Base-by-base conservation (phyloP, 164 flowering plant genomes). In the Hamamelis virginiana region DNA sequence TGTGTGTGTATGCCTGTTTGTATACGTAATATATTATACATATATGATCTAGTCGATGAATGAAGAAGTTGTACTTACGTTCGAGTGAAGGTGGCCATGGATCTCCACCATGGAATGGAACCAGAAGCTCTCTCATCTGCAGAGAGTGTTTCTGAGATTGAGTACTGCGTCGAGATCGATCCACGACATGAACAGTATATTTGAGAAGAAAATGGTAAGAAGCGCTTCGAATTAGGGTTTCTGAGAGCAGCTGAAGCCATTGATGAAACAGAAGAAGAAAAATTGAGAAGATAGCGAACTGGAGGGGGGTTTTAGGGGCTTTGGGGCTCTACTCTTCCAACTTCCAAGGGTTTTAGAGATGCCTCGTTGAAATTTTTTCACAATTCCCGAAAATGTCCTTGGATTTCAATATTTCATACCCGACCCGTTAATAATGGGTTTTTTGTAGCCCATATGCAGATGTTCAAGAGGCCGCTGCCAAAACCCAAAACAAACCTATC, bases 41-140 rank as follows among this genome's bases (percentile, higher is more conserved):
- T 10, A 25, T 14, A 25, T 27, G 13, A 12, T 12, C 33, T 25
- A 47, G 60, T 16, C 5, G 33, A 63, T 18, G n/a, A 14, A 62
- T 50, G 23, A 23, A 62, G 59, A 0, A 5, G 9, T 16, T 3
- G 26, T n/a, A 59, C 87, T 77, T 70, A 91, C 98, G 94, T 90
- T 44, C 97, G 86, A 4, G 94, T 86, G 77, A 91, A 94, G 45
- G 97, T 94, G 50, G 96, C 98, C 97, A 94, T 88, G 76, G 94
- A 90, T 87, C 96, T 85, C 89, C 85, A 86, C 92, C 85, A 85
- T 0, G 82, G 69, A 8, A 26, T 67, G n/a, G 76, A 23, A 23
- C 59, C 15, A 18, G 62, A 38, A 25, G 62, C 21, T 18, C 62
- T 22, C 8, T 80, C 90, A 76, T 78, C 69, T 47, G 77, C 69